Percentiles rank a stretch among this genome's conserved stretches.
Evolutionary conservation across 768 basidiomycete genomes (phyloP).

Genomic region (Auricularia auricula-judae): DNA sequence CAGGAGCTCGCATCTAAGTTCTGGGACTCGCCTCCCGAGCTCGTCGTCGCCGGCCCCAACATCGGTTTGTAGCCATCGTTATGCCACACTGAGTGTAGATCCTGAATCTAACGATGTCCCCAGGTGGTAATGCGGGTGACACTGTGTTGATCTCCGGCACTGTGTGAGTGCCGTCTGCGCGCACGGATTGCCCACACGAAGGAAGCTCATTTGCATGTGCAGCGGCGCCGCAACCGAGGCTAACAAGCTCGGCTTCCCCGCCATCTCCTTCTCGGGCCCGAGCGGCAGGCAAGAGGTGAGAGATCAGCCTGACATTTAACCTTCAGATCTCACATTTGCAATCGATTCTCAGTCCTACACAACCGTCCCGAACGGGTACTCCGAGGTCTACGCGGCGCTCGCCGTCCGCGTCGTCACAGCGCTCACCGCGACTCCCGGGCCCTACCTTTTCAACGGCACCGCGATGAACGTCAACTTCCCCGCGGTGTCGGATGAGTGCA

Average conservation of each 20-base stretch:
- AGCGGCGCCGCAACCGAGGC: constrained; percentile 43
- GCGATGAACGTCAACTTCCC: constrained; percentile 44
- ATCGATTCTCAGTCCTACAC: constrained; percentile 27
- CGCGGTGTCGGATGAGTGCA: constrained; percentile 22
- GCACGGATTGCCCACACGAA: no score
- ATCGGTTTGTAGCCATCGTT: constrained; percentile 14
- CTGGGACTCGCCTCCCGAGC: constrained; percentile 28
- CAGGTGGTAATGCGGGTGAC: no score
- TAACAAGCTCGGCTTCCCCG: constrained; percentile 36
- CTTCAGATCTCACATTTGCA: no score
- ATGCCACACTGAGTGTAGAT: neutral
- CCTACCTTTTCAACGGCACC: constrained; percentile 30
- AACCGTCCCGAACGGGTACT: constrained; percentile 25
- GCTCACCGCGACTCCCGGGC: constrained; percentile 19
- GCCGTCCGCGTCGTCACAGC: constrained; percentile 28
- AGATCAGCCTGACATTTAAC: no score
- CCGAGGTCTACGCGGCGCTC: constrained; percentile 33
- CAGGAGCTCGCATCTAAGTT: constrained; percentile 33
- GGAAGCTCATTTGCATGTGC: neutral
- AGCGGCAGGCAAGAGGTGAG: constrained; percentile 26
- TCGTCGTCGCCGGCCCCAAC: constrained; percentile 38
- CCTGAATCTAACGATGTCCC: no score
- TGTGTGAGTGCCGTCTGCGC: no score
- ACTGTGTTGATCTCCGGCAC: no score
- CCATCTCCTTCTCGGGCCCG: constrained; percentile 36